A percentile compares a stretch with the other conserved stretches of the same genome.
Evolutionary conservation across 2,329 filamentous ascomycete species (phyloP).

Genomic region (Dissoconium aciculare): DNA sequence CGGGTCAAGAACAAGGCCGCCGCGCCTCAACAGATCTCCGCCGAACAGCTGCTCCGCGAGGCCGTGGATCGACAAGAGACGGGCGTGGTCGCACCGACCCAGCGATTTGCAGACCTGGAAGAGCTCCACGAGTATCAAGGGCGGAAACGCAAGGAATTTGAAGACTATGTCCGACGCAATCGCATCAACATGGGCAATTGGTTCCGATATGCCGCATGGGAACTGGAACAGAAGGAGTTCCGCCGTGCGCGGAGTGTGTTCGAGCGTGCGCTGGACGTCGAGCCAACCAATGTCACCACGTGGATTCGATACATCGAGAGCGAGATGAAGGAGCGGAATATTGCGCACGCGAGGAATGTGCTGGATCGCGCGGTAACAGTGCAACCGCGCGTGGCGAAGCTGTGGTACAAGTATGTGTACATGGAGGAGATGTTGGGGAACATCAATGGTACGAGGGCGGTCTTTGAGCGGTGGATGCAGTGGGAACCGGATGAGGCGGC

Average conservation of each 20-base stretch:
- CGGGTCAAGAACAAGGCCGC: slow-evolving; percentile 98
- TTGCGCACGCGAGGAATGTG: slow-evolving; percentile 90
- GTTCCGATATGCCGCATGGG: slow-evolving; percentile 95
- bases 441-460: slow-evolving; percentile 75
- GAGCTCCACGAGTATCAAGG: slow-evolving; percentile 97
- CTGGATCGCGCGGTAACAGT: slow-evolving; percentile 90
- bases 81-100: slow-evolving; percentile 73
- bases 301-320: slow-evolving; percentile 92
- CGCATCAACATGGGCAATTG: slow-evolving; percentile 96
- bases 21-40: slow-evolving; percentile 70
- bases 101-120: slow-evolving; percentile 90
- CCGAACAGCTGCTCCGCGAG: slow-evolving; percentile 92
- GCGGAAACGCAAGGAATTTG: slow-evolving; percentile 88
- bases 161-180: slow-evolving; percentile 93
- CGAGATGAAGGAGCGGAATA: slow-evolving; percentile 90
- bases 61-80: slow-evolving; percentile 93
- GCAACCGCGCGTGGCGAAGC: slow-evolving; percentile 78
- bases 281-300: slow-evolving; percentile 68
- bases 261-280: slow-evolving; percentile 83
- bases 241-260: slow-evolving; percentile 83
- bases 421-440: slow-evolving; percentile 98
- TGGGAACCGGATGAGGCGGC: slow-evolving; percentile 96
- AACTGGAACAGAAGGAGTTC: slow-evolving; percentile 96
- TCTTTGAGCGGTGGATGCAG: slow-evolving; percentile 96
- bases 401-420: slow-evolving; percentile 99